These are phyloP conservation scores for Rubia balearica DNA, from an alignment of 305 asterid species.

Conservation along the genomic window DNA sequence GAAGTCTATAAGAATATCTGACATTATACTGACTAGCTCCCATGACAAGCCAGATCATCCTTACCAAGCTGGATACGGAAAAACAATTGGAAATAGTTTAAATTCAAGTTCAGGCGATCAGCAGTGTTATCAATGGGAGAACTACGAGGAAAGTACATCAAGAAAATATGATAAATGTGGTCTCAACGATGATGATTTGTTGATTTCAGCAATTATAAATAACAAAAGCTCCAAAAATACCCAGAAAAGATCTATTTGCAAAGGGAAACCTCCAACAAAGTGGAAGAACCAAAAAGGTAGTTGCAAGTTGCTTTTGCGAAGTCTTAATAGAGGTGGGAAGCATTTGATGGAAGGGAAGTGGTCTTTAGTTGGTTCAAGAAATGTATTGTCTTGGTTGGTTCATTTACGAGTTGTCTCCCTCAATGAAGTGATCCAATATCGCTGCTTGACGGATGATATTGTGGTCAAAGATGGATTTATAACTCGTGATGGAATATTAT, in stretches of 20 bases:
- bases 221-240: slow-evolving; percentile 41
- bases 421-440: slow-evolving; percentile 64
- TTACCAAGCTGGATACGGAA: slow-evolving; percentile 11
- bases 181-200: slow-evolving; percentile 65
- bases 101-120: slow-evolving; percentile 5
- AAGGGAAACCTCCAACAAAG: slow-evolving; percentile 49
- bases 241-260: slow-evolving; percentile 39
- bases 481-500: slow-evolving; percentile 67
- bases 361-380: slow-evolving; percentile 58
- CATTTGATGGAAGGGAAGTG: slow-evolving; percentile 61
- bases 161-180: slow-evolving; percentile 41
- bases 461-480: slow-evolving; percentile 70
- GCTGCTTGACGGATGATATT: slow-evolving; percentile 45
- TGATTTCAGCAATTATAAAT: slow-evolving; percentile 69
- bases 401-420: slow-evolving; percentile 56
- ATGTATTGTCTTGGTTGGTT: slow-evolving; percentile 84
- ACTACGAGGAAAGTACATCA: slow-evolving; percentile 19
- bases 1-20: slow-evolving; percentile 63
- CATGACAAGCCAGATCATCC: slow-evolving; percentile 20
- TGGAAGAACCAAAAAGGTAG: slow-evolving; percentile 64
- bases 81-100: slow-evolving; percentile 11
- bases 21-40: slow-evolving; percentile 41
- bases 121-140: slow-evolving; percentile 8
- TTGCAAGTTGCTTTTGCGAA: slow-evolving; percentile 72
- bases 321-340: slow-evolving; percentile 61